phyloP scores from a whole-genome alignment of 495 filamentous ascomycete genomes.

The Daldinia decipiens region DNA sequence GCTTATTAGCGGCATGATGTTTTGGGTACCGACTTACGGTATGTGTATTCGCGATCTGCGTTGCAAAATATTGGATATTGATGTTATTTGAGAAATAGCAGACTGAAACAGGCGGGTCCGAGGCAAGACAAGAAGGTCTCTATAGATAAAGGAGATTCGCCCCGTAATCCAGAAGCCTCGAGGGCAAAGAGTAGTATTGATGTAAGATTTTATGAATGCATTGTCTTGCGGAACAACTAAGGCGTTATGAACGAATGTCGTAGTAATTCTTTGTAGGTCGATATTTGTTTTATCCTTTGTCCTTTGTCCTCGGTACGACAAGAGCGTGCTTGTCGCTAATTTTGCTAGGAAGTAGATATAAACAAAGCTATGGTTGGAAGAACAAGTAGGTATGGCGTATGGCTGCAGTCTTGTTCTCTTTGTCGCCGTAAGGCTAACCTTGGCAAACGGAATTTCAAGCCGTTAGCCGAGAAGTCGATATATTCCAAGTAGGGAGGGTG shows the following conservation, averaged over 20 bases:
- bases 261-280: conserved; percentile 31
- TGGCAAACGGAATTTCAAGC: conserved; percentile 21
- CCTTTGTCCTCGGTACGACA: conserved; percentile 30
- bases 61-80: conserved; percentile 15
- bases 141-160: conserved; percentile 36
- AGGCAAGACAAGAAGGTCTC: conserved; percentile 34
- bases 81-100: conserved; percentile 9
- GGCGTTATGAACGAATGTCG: background rate
- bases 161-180: conserved; percentile 36
- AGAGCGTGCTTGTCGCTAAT: conserved; percentile 9
- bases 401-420: conserved; percentile 20
- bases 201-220: conserved; percentile 40
- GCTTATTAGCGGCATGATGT: conserved; percentile 45
- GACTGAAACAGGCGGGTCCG: conserved; percentile 22
- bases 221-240: conserved; percentile 43
- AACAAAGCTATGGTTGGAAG: conserved; percentile 28
- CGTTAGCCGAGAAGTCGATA: conserved; percentile 32
- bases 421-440: conserved; percentile 21
- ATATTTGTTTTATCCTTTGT: background rate
- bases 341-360: background rate
- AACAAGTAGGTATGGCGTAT: conserved; percentile 4
- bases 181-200: conserved; percentile 41
- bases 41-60: conserved; percentile 4
- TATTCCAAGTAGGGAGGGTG: conserved; percentile 36
- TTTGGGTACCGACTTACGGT: conserved; percentile 4